Evolutionary conservation across 2,329 filamentous ascomycete species (phyloP).

Genomic region (Colletotrichum sp.): DNA sequence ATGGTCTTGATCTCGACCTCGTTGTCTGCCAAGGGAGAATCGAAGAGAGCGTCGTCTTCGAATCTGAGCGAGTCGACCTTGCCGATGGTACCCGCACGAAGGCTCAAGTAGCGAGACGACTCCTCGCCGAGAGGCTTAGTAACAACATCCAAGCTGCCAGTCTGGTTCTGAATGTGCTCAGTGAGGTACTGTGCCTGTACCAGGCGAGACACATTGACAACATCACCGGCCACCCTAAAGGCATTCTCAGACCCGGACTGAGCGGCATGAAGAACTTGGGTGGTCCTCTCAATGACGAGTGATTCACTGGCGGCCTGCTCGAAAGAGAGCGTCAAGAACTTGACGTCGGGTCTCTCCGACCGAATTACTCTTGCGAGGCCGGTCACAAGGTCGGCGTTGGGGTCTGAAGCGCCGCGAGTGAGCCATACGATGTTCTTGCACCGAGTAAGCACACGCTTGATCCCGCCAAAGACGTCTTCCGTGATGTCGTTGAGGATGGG

Average conservation of each 20-base stretch:
- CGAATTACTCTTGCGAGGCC: conserved; percentile 27
- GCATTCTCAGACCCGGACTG: background rate
- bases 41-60: conserved; percentile 25
- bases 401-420: conserved; percentile 9
- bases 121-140: background rate
- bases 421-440: conserved; percentile 19
- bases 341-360: conserved; percentile 19
- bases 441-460: conserved; percentile 25
- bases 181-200: conserved; percentile 7
- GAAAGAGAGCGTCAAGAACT: conserved; percentile 24
- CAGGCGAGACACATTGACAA: conserved; percentile 1
- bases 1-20: conserved; percentile 47
- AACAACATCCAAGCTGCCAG: background rate
- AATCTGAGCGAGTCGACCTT: conserved; percentile 28
- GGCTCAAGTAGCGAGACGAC: conserved; percentile 26
- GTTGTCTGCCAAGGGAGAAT: conserved; percentile 31
- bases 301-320: conserved; percentile 1
- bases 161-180: conserved; percentile 17
- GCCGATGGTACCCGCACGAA: conserved; percentile 34
- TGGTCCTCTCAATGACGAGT: background rate
- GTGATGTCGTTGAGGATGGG: conserved; percentile 24
- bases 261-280: background rate
- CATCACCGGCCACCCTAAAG: background rate
- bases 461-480: conserved; percentile 9
- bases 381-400: conserved; percentile 24